Conservation (phyloP, 1,284 basidiomycete genomes). For the Boletus mariae region DNA sequence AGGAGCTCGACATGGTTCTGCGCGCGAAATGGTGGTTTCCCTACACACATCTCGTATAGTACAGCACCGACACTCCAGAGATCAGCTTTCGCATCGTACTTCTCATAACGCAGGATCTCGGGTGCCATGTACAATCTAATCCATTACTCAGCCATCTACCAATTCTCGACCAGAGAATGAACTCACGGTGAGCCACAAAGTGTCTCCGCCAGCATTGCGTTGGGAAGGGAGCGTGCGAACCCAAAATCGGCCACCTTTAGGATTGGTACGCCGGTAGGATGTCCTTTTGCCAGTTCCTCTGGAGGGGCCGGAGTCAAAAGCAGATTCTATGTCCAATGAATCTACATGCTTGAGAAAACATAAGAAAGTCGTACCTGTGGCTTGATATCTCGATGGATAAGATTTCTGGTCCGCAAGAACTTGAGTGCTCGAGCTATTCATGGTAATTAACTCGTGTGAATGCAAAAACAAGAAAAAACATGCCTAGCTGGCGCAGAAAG, state of each 20-base stretch:
- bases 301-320: conserved; percentile 82
- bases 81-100: conserved; percentile 97
- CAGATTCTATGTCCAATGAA: conserved; percentile 63
- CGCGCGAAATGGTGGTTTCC: conserved; percentile 91
- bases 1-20: conserved; percentile 95
- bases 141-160: conserved; percentile 8
- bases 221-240: conserved; percentile 90
- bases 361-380: conserved; percentile 64
- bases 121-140: conserved; percentile 95
- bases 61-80: conserved; percentile 98
- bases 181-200: conserved; percentile 94
- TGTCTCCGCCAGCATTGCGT: conserved; percentile 94
- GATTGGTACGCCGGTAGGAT: conserved; percentile 90
- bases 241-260: conserved; percentile 98
- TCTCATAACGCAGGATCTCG: conserved; percentile 95
- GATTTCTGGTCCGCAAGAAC: conserved; percentile 84
- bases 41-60: conserved; percentile 92
- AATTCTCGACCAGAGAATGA: background rate
- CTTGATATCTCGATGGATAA: conserved; percentile 97
- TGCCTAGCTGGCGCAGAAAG: conserved; percentile 90
- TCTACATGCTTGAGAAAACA: background rate
- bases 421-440: conserved; percentile 82
- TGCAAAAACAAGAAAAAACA: conserved; percentile 25
- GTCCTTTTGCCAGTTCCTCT: conserved; percentile 78
- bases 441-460: conserved; percentile 34